Conservation (phyloP, 306 rosid genomes). For the barrel medic (Medicago truncatula) region DNA sequence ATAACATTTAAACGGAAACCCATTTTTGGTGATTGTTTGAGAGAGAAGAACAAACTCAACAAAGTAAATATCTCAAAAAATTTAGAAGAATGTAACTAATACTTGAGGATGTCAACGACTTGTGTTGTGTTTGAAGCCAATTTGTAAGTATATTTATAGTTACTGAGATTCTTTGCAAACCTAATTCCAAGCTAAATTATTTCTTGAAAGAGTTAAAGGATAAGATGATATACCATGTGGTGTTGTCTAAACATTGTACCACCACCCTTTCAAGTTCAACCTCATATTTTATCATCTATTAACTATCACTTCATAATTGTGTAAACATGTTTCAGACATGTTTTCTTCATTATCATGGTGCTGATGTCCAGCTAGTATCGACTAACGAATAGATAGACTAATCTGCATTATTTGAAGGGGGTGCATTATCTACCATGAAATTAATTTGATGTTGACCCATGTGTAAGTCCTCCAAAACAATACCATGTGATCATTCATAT, state of each 20-base stretch:
- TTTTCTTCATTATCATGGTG: neutral
- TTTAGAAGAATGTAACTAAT: neutral
- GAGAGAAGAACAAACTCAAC: neutral
- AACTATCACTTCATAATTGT: conserved; percentile 5
- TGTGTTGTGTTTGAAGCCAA: neutral
- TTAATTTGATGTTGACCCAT: neutral
- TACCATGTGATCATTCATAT: conserved; percentile 44
- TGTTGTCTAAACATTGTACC: neutral
- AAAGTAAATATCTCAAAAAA: neutral
- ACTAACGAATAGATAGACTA: too few relatives aligned
- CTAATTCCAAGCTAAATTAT: neutral
- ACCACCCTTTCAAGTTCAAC: neutral
- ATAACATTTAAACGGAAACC: conserved; percentile 3
- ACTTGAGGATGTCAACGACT: neutral
- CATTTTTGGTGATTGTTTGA: conserved; percentile 15
- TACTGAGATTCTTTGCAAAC: neutral
- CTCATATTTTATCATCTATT: conserved; percentile 12
- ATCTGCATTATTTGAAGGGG: too few relatives aligned
- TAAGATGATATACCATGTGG: neutral
- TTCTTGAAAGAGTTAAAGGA: neutral
- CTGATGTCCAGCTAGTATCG: neutral
- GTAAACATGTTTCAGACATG: conserved; percentile 38
- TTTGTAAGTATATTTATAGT: neutral
- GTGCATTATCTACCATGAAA: too few relatives aligned
- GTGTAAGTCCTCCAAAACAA: conserved; percentile 25